Evolutionary conservation across 2,329 filamentous ascomycete genomes (phyloP).

Genomic region (Claviceps cyperi): DNA sequence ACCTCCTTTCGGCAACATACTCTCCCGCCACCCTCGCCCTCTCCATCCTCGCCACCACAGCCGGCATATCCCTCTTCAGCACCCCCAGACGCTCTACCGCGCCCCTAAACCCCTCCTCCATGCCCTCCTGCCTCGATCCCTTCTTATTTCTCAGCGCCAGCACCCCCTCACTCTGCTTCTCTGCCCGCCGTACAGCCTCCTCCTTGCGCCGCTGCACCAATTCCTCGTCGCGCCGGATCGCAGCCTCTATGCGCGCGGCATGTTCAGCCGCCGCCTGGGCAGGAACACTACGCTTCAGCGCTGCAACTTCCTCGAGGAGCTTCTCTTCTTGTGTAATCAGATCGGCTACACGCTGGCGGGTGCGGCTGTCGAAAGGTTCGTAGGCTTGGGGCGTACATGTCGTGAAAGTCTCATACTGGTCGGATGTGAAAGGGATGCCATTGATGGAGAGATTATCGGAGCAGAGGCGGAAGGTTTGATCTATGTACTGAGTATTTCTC

Average conservation of each 20-base stretch:
- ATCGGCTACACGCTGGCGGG: conserved; percentile 43
- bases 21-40: conserved; percentile 44
- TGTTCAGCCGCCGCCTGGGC: conserved; percentile 27
- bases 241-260: conserved; percentile 25
- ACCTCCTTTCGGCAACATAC: conserved; percentile 32
- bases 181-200: conserved; percentile 8
- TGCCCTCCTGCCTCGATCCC: conserved; percentile 27
- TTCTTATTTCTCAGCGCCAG: conserved; percentile 14
- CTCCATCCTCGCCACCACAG: conserved; percentile 50
- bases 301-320: conserved; percentile 47
- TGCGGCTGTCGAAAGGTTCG: conserved; percentile 46
- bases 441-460: conserved; percentile 48
- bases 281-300: conserved; percentile 41
- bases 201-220: conserved; percentile 19
- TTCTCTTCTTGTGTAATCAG: conserved; percentile 49
- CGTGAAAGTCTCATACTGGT: conserved; percentile 22
- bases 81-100: conserved; percentile 36
- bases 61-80: conserved; percentile 46
- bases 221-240: conserved; percentile 32
- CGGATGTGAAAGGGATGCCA: conserved; percentile 35
- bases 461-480: conserved; percentile 43
- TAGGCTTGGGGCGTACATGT: conserved; percentile 23
- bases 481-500: conserved; percentile 37
- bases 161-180: conserved; percentile 11
- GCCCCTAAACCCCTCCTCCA: conserved; percentile 31